These are phyloP conservation scores for Hebeloma cylindrosporum DNA, from an alignment of 768 basidiomycete genomes.

Conservation along the genomic window DNA sequence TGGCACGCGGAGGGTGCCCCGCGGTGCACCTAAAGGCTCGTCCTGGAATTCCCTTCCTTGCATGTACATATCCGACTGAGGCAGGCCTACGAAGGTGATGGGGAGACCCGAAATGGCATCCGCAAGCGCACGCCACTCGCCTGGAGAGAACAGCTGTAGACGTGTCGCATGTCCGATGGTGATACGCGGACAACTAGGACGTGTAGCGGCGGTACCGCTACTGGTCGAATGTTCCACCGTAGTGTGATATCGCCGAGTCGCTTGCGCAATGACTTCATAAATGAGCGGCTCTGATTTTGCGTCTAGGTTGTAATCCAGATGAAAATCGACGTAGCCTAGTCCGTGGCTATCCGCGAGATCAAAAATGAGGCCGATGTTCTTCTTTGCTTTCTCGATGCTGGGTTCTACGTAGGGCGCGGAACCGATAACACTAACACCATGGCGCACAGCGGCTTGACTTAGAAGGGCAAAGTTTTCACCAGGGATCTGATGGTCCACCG, in stretches of 20 bases:
- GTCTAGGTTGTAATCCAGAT: slow-evolving; percentile 68
- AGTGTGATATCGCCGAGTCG: slow-evolving; percentile 20
- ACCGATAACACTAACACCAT: slow-evolving; percentile 52
- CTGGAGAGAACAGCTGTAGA: slow-evolving; percentile 44
- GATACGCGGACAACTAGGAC: slow-evolving; percentile 37
- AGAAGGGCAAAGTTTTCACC: slow-evolving; percentile 49
- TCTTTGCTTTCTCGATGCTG: slow-evolving; percentile 43
- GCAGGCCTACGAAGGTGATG: slow-evolving; percentile 55
- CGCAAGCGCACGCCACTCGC: slow-evolving; percentile 46
- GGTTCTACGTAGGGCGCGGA: slow-evolving; percentile 69
- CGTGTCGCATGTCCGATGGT: slow-evolving; percentile 64
- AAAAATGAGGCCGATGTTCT: slow-evolving; percentile 55
- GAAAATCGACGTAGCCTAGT: slow-evolving; percentile 56
- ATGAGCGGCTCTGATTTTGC: slow-evolving; percentile 50
- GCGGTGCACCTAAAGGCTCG: slow-evolving; percentile 42
- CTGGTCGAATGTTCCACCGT: neutral
- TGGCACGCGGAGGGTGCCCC: slow-evolving; percentile 56
- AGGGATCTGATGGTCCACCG: slow-evolving; percentile 31
- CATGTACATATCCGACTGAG: slow-evolving; percentile 70
- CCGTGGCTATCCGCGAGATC: slow-evolving; percentile 39
- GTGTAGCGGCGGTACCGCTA: slow-evolving; percentile 9
- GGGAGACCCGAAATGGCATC: slow-evolving; percentile 44
- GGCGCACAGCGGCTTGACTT: slow-evolving; percentile 36
- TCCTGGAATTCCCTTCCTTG: slow-evolving; percentile 46
- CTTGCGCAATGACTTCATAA: slow-evolving; percentile 49